Evolutionary conservation across 2,329 filamentous ascomycete species (phyloP).

Genomic region (Diaporthe ampelina): DNA sequence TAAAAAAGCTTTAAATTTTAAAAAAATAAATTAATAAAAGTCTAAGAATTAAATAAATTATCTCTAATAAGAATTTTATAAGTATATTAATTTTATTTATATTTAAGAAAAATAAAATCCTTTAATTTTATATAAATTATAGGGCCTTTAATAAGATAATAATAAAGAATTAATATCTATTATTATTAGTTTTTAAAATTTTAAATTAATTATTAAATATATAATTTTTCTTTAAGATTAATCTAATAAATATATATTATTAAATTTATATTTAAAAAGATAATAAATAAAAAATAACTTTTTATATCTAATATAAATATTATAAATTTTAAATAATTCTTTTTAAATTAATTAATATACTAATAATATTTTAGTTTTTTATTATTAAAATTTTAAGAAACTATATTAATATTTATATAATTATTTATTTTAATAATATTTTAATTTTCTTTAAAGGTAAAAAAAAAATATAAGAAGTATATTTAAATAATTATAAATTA

Average conservation of each 20-base stretch:
- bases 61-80: too few species aligned
- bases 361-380: not conserved
- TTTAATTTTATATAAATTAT: too few species aligned
- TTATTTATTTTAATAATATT: conserved; percentile 6
- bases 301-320: not conserved
- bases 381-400: not conserved
- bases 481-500: not conserved
- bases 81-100: too few species aligned
- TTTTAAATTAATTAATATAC: not conserved
- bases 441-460: not conserved
- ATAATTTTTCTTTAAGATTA: not conserved
- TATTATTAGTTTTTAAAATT: too few species aligned
- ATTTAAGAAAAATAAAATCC: too few species aligned
- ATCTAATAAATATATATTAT: not conserved
- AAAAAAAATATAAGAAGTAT: not conserved
- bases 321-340: not conserved
- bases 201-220: not conserved
- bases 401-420: not conserved
- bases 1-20: too few species aligned
- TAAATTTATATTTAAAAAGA: not conserved
- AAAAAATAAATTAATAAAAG: too few species aligned
- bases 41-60: too few species aligned
- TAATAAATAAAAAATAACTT: not conserved
- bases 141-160: too few species aligned
- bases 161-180: too few species aligned